A percentile compares a stretch with the other conserved stretches of the same genome.
Evolutionary conservation across 306 rosid species (phyloP).

Genomic region (Acacia confusa): DNA sequence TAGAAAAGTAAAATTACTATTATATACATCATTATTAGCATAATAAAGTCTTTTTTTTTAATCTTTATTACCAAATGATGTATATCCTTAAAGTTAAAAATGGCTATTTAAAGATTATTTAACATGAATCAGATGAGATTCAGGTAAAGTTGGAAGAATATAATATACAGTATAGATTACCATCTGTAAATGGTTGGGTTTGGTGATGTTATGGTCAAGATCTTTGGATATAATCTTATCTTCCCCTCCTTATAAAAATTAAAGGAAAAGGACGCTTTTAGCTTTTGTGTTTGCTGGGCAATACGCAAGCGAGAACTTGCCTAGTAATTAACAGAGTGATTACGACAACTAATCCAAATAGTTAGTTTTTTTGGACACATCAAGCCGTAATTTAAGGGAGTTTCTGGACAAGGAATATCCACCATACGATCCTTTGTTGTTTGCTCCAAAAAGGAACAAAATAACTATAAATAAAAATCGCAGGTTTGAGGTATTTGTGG

Average conservation of each 20-base stretch:
- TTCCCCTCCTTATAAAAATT: background rate
- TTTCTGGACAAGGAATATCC: constrained; percentile 28
- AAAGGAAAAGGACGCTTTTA: background rate
- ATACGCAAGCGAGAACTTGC: background rate
- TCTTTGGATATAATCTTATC: background rate
- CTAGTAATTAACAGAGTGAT: constrained; percentile 15
- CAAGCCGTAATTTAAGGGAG: constrained; percentile 40
- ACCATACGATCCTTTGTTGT: background rate
- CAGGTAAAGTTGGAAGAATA: background rate
- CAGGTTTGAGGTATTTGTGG: constrained; percentile 2
- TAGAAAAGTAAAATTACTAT: too few relatives aligned
- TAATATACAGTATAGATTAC: background rate
- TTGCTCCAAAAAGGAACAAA: background rate
- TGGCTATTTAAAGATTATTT: background rate
- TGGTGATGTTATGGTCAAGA: background rate
- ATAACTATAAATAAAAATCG: background rate
- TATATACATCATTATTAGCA: background rate
- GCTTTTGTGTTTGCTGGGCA: background rate
- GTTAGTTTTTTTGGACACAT: constrained; percentile 31
- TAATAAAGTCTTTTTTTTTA: too few relatives aligned
- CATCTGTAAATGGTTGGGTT: background rate
- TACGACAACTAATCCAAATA: constrained; percentile 9
- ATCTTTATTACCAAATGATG: too few relatives aligned
- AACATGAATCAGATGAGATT: background rate
- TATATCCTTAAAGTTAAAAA: background rate